Conservation (phyloP, 1,139 yeast species). For the Hyphopichia burtonii region DNA sequence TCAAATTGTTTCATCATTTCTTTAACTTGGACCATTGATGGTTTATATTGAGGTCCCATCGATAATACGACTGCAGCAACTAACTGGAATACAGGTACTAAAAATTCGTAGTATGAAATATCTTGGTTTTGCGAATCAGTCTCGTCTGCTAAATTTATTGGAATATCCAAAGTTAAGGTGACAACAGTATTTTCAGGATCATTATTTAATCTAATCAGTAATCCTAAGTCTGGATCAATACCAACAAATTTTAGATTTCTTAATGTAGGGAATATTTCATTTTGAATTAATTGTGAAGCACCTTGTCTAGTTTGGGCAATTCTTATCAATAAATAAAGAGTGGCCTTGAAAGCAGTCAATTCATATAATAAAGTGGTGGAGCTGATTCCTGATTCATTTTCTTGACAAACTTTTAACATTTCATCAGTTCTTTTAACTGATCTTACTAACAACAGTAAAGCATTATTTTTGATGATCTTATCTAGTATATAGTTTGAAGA, state of each 20-base stretch:
- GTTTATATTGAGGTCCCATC: slow-evolving; percentile 75
- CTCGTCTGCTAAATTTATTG: slow-evolving; percentile 22
- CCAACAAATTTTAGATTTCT: slow-evolving; percentile 56
- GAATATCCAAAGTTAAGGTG: slow-evolving; percentile 52
- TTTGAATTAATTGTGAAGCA: slow-evolving; percentile 71
- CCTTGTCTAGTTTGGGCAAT: slow-evolving; percentile 77
- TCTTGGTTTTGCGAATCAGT: neutral
- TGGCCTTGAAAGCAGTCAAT: slow-evolving; percentile 72
- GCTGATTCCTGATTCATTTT: slow-evolving; percentile 28
- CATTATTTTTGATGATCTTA: slow-evolving; percentile 61
- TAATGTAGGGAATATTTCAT: slow-evolving; percentile 66
- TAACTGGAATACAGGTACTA: slow-evolving; percentile 78
- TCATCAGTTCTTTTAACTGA: slow-evolving; percentile 71
- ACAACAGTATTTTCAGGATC: slow-evolving; percentile 25
- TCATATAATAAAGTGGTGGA: slow-evolving; percentile 63
- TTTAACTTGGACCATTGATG: slow-evolving; percentile 56
- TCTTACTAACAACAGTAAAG: slow-evolving; percentile 62
- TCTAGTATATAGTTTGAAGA: slow-evolving; percentile 60
- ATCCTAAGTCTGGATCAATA: slow-evolving; percentile 80
- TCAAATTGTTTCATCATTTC: slow-evolving; percentile 54
- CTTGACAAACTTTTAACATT: slow-evolving; percentile 43
- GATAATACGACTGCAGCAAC: slow-evolving; percentile 67
- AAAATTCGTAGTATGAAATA: slow-evolving; percentile 63
- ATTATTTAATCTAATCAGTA: slow-evolving; percentile 38
- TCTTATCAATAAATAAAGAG: slow-evolving; percentile 65